Conservation (phyloP, 257 asterid species). For the Ballota nigra region DNA sequence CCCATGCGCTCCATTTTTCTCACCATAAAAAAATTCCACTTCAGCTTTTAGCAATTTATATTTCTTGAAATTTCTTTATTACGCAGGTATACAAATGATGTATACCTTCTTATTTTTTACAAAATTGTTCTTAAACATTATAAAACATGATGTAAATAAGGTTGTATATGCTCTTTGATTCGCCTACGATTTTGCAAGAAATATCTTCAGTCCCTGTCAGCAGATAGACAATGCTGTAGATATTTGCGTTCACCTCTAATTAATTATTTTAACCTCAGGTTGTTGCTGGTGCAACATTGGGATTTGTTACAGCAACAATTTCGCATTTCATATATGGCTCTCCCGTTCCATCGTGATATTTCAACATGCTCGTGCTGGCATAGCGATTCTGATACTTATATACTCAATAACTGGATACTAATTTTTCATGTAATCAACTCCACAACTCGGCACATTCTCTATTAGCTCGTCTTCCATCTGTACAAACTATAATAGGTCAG, state of each 20-base stretch:
- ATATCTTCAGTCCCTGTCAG: neutral
- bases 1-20: neutral
- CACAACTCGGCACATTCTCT: neutral
- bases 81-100: no score
- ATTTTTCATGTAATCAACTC: neutral
- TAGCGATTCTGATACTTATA: conserved; percentile 1
- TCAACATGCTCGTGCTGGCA: neutral
- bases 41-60: neutral
- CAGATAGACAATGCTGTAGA: neutral
- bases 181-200: neutral
- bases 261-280: conserved; percentile 45
- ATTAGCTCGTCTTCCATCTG: neutral
- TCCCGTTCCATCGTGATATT: conserved; percentile 35
- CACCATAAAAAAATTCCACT: neutral
- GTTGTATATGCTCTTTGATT: neutral
- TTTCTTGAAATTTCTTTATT: neutral
- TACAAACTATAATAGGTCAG: conserved; percentile 15
- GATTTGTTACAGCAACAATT: conserved; percentile 49
- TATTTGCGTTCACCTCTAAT: neutral
- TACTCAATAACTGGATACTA: conserved; percentile 10
- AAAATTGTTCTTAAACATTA: neutral
- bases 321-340: conserved; percentile 40
- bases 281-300: conserved; percentile 74
- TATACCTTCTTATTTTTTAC: neutral
- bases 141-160: neutral